Percentiles rank a stretch among this genome's conserved stretches.
phyloP scores from a whole-genome alignment of 371 early-diverging fungal species.

The Mortierella sp. region DNA sequence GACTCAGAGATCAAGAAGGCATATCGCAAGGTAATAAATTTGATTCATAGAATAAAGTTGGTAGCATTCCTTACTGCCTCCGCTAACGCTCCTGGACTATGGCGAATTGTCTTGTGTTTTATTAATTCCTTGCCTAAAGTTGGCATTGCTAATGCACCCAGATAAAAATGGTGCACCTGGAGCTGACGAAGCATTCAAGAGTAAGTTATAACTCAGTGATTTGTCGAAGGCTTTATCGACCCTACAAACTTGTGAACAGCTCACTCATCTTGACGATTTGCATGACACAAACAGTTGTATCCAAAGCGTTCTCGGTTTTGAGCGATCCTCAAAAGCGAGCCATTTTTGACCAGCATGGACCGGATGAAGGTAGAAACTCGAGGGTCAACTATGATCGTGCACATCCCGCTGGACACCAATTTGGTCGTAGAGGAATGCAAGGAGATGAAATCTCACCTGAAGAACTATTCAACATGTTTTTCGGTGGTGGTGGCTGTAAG shows the following conservation, averaged over 20 bases:
- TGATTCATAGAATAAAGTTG: not conserved
- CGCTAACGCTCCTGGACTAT: not conserved
- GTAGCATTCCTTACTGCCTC: not conserved
- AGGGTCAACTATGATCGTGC: slow-evolving; percentile 47
- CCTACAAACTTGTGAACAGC: not conserved
- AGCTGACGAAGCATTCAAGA: slow-evolving; percentile 97
- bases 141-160: slow-evolving; percentile 98
- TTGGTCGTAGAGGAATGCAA: slow-evolving; percentile 54
- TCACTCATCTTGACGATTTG: not conserved
- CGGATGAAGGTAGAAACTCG: slow-evolving; percentile 68
- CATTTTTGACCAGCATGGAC: slow-evolving; percentile 89
- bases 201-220: slow-evolving; percentile 60
- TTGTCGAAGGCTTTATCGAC: too few species aligned
- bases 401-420: slow-evolving; percentile 23
- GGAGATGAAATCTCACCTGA: slow-evolving; percentile 91
- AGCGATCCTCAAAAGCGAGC: slow-evolving; percentile 89
- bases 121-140: slow-evolving; percentile 57
- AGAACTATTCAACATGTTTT: slow-evolving; percentile 97
- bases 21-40: slow-evolving; percentile 85
- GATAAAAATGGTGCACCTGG: slow-evolving; percentile 98
- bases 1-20: slow-evolving; percentile 96
- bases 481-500: slow-evolving; percentile 75
- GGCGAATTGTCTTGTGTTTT: not conserved
- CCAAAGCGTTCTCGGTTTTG: slow-evolving; percentile 91
- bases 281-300: slow-evolving; percentile 70